Evolutionary conservation across 805 yeast genomes (phyloP).

Genomic region (Sugiyamaella boreocaroliniensis): DNA sequence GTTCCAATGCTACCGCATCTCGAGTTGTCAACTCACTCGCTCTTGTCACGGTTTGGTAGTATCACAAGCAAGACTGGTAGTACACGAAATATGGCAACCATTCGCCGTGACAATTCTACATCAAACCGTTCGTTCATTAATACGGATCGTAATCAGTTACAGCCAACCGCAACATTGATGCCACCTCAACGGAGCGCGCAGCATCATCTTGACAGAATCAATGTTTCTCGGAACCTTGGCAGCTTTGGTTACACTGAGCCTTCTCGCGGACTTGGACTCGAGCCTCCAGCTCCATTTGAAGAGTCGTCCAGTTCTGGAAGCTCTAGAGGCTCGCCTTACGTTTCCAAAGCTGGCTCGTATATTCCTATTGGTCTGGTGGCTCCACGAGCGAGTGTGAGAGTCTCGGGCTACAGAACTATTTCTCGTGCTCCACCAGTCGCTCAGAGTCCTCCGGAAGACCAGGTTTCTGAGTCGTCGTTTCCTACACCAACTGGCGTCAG

Average conservation of each 20-base stretch:
- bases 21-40: conserved; percentile 6
- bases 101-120: neutral
- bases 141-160: neutral
- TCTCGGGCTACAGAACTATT: neutral
- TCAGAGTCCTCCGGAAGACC: neutral
- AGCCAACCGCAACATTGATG: neutral
- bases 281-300: neutral
- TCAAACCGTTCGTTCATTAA: neutral
- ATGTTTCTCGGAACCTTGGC: too few species aligned
- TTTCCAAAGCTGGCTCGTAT: neutral
- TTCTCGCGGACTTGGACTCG: neutral
- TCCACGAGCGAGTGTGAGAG: neutral
- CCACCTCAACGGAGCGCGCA: neutral
- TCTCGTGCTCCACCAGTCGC: neutral
- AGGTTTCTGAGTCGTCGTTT: neutral
- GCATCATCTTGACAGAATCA: neutral
- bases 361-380: neutral
- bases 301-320: neutral
- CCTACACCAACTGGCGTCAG: neutral
- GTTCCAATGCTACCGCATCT: conserved; percentile 12
- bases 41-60: conserved; percentile 5
- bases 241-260: neutral
- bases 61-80: neutral
- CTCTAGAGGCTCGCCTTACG: neutral
- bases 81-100: neutral